Evolutionary conservation across 768 basidiomycete species (phyloP), one percentile per base, ranked within the genome.

Genomic region (Boletus reticulatus): DNA sequence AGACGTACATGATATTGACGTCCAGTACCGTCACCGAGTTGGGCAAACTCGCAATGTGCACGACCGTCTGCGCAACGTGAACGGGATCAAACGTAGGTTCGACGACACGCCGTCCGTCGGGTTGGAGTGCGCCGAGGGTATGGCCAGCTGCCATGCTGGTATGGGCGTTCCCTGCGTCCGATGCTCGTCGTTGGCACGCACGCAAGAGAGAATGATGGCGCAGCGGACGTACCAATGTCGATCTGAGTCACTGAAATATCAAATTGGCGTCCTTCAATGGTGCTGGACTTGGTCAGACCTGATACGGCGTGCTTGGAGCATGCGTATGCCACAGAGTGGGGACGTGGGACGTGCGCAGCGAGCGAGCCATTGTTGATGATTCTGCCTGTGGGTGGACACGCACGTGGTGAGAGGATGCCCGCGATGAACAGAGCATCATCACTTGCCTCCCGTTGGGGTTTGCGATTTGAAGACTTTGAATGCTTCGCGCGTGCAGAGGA

Each of bases 321-420:
- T 0, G 88, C 87, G 68, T 94, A 94, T 0, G 90, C 78, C 22
- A 68, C 69, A 2, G 81, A 75, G 61, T 82, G 70, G 1, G 85
- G 86, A n/a, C 88, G 80, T 1, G 90, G 88, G 4, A 81, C 75
- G 57, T 87, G 81, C 0, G 89, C 88, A 1, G 87, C 80, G 22
- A 91, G 75, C n/a, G 85, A 88, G 1, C 91, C 92, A 62, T 94
- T 92, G 74, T 93, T 92, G 72, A 95, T 87, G 58, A 94, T 88
- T 19, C 89, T 80, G 3, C 84, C 85, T 86, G 56, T 46, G 3
- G 3, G 17, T 31, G 19, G 31, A 14, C 27, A n/a, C 32, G 24
- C 8, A 16, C 12, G 14, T 34, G 34, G 22, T 38, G 20, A 41
- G 19, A 27, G 19, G 19, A 32, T 22, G 19, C 22, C 19, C 17